Conservation (phyloP, 768 basidiomycete genomes). For the Lactarius psammicola region DNA sequence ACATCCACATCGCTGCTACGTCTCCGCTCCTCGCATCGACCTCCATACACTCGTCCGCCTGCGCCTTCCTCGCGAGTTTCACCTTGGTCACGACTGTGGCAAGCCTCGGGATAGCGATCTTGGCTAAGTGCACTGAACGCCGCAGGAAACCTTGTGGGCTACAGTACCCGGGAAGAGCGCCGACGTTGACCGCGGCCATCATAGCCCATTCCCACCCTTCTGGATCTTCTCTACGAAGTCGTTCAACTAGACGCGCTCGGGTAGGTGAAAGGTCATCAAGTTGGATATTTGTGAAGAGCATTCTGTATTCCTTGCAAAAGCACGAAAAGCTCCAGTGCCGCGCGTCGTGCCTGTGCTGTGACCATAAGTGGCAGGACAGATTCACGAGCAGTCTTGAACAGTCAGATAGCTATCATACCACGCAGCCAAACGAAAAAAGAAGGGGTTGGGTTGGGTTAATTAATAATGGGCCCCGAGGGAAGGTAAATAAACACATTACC, state of each 20-base stretch:
- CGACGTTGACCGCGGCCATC: constrained; percentile 88
- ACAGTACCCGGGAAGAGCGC: constrained; percentile 86
- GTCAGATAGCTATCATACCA: constrained; percentile 90
- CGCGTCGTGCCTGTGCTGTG: constrained; percentile 69
- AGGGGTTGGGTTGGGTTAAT: too few relatives aligned
- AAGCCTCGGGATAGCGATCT: constrained; percentile 35
- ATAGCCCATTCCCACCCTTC: constrained; percentile 92
- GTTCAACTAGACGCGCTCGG: constrained; percentile 82
- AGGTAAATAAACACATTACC: constrained; percentile 49
- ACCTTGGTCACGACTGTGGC: constrained; percentile 42
- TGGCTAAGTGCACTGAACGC: constrained; percentile 50
- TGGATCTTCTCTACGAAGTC: constrained; percentile 75
- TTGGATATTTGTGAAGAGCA: constrained; percentile 94
- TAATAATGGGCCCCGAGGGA: constrained; percentile 1
- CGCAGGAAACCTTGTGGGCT: constrained; percentile 66
- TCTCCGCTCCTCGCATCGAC: constrained; percentile 51
- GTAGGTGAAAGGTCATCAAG: constrained; percentile 87
- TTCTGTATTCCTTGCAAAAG: constrained; percentile 92
- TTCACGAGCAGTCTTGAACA: constrained; percentile 85
- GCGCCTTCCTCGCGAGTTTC: constrained; percentile 36
- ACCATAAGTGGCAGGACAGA: constrained; percentile 89
- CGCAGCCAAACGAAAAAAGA: constrained; percentile 9
- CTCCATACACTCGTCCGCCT: constrained; percentile 54
- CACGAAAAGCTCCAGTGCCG: constrained; percentile 78
- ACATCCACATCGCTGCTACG: too few relatives aligned